These are phyloP conservation scores for Taxillus chinensis DNA, from an alignment of 164 flowering plant species.

Conservation along the genomic window DNA sequence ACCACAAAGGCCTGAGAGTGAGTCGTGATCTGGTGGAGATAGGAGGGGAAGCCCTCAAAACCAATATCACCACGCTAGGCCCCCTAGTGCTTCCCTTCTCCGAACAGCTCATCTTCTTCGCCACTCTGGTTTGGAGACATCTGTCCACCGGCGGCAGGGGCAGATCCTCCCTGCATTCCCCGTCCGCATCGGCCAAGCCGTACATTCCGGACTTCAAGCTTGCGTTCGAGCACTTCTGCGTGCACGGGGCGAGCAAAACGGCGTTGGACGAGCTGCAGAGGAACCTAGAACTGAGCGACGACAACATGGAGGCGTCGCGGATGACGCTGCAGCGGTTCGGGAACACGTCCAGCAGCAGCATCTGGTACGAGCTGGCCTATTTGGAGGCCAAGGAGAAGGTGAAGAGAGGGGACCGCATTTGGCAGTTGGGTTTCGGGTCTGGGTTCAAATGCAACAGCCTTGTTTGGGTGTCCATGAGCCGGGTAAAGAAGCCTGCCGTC, in stretches of 20 bases:
- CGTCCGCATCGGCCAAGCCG: slow-evolving; percentile 30
- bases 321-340: slow-evolving; percentile 84
- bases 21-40: slow-evolving; percentile 69
- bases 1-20: slow-evolving; percentile 51
- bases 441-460: slow-evolving; percentile 94
- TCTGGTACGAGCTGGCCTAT: slow-evolving; percentile 94
- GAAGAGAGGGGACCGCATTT: slow-evolving; percentile 66
- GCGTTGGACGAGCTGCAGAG: slow-evolving; percentile 76
- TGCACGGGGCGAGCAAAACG: slow-evolving; percentile 76
- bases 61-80: slow-evolving; percentile 89
- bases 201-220: slow-evolving; percentile 95
- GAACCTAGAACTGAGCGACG: slow-evolving; percentile 69
- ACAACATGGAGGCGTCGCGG: slow-evolving; percentile 75
- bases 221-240: slow-evolving; percentile 91
- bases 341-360: slow-evolving; percentile 90
- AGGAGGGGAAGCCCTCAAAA: slow-evolving; percentile 83
- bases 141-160: slow-evolving; percentile 22
- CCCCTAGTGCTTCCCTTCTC: slow-evolving; percentile 88
- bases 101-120: slow-evolving; percentile 78
- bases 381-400: slow-evolving; percentile 77
- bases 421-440: slow-evolving; percentile 91
- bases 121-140: slow-evolving; percentile 35
- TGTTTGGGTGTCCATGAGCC: slow-evolving; percentile 64
- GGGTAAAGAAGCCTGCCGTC: slow-evolving; percentile 38
- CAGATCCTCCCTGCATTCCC: neutral